Evolutionary conservation across 1,284 basidiomycete genomes (phyloP).

Genomic region (Ganoderma multipileum): DNA sequence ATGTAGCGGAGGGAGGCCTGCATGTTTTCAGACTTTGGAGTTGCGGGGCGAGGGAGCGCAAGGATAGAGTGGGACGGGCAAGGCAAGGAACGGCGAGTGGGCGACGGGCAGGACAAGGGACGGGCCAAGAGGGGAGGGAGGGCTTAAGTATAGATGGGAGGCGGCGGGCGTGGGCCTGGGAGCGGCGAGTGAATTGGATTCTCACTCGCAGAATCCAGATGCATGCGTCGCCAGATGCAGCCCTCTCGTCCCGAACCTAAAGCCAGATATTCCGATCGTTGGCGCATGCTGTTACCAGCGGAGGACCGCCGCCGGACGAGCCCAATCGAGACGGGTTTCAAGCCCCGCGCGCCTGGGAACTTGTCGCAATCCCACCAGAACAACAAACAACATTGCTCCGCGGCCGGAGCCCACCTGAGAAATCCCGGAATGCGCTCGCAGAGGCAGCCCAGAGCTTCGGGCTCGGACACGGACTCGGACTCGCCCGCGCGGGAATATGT

Average conservation of each 20-base stretch:
- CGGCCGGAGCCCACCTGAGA: background rate
- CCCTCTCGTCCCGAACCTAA: background rate
- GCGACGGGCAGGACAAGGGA: constrained; percentile 11
- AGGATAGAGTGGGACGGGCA: constrained; percentile 5
- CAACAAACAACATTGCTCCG: background rate
- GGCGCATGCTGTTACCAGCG: background rate
- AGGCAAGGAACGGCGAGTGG: constrained; percentile 7
- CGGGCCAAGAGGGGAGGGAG: constrained; percentile 8
- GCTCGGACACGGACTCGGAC: background rate
- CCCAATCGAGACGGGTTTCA: constrained; percentile 2
- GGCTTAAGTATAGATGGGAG: constrained; percentile 25
- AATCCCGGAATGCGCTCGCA: background rate
- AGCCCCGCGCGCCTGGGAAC: constrained; percentile 4
- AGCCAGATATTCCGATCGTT: background rate
- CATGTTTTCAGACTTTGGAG: constrained; percentile 15
- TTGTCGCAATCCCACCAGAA: background rate
- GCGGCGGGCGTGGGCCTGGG: constrained; percentile 5
- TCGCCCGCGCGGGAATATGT: background rate
- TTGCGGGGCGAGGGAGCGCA: background rate
- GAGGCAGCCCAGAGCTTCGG: background rate
- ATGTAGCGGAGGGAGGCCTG: constrained; percentile 27
- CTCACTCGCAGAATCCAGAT: background rate
- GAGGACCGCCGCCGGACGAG: background rate
- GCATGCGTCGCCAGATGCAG: background rate
- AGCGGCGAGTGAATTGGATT: constrained; percentile 2